Base-by-base conservation (phyloP, 2,329 filamentous ascomycete genomes). In the Colletotrichum aenigma region DNA sequence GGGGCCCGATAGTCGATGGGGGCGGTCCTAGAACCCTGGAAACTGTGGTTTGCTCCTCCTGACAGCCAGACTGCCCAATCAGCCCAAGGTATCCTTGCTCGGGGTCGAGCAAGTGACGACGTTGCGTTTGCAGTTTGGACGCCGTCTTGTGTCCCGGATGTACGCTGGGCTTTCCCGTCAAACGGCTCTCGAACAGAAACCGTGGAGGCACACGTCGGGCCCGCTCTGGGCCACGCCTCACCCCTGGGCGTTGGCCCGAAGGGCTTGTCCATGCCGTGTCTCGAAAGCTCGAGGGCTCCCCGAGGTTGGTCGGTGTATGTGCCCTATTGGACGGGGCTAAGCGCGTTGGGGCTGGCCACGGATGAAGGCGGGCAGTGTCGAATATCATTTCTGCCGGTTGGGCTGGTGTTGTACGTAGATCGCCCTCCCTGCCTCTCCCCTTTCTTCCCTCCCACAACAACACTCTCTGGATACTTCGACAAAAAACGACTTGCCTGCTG, bases 301-400 rank as follows among this genome's bases (percentile, higher is more conserved):
- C 34, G 52, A 52, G 36, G 26, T 60, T 62, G 55, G 21, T 73
- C 16, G 32, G 64, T 43, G 58, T 73, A 68, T 75, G 70, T 68
- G 73, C 73, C 73, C 73, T 75, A 75, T 68, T 58, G 70, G 73
- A 64, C 73, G 64, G 64, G 70, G 73, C 56, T 75, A 73, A 68
- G 73, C 73, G 70, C 64, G 64, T 48, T 68, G 73, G 73, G 56
- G 64, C 64, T 69, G 64, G 73, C 70, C 73, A 75, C 73, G 70
- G 73, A 32, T 36, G 64, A 68, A 73, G 70, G 73, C 70, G 73
- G 70, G 73, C 69, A 73, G 43, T 68, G 56, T 68, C 69, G 64
- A 75, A 75, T 75, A 73, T 75, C 68, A 62, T 43, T 75, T 75
- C 73, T 75, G 73, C 73, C 70, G 73, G 73, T 73, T 75, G 70